Conservation (phyloP, 352 stramenopile species). For the Globisporangium heterothallicum region DNA sequence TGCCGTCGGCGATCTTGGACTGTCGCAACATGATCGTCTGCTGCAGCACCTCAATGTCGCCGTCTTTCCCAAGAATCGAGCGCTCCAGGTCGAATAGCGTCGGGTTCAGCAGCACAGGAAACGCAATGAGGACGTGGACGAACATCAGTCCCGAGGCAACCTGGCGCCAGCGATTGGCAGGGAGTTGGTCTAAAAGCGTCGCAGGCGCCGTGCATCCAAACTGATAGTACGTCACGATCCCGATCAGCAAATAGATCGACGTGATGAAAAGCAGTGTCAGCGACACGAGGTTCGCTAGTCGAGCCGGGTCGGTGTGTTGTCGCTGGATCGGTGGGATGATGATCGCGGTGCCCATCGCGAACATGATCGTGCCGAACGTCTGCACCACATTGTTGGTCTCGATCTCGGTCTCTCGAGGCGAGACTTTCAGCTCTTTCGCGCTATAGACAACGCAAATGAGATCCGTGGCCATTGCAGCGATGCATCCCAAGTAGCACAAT, state of each 20-base stretch:
- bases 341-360: constrained; percentile 57
- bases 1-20: constrained; percentile 25
- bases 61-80: constrained; percentile 52
- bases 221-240: constrained; percentile 62
- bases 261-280: constrained; percentile 69
- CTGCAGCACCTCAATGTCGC: constrained; percentile 48
- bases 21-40: constrained; percentile 33
- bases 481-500: constrained; percentile 44
- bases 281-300: constrained; percentile 51
- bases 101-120: constrained; percentile 54
- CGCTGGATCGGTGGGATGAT: constrained; percentile 63
- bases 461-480: constrained; percentile 45
- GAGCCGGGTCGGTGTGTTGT: constrained; percentile 40
- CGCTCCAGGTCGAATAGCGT: constrained; percentile 66
- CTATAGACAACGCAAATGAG: constrained; percentile 49
- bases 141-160: constrained; percentile 42
- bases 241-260: constrained; percentile 65
- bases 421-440: constrained; percentile 26
- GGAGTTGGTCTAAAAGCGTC: constrained; percentile 54
- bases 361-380: constrained; percentile 70
- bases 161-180: constrained; percentile 23
- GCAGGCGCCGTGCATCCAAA: constrained; percentile 58
- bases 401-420: constrained; percentile 49
- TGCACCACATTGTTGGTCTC: constrained; percentile 30
- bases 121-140: constrained; percentile 54